These are phyloP conservation scores for Hyphopichia fennica DNA, from an alignment of 1,139 yeast species.

Conservation along the genomic window DNA sequence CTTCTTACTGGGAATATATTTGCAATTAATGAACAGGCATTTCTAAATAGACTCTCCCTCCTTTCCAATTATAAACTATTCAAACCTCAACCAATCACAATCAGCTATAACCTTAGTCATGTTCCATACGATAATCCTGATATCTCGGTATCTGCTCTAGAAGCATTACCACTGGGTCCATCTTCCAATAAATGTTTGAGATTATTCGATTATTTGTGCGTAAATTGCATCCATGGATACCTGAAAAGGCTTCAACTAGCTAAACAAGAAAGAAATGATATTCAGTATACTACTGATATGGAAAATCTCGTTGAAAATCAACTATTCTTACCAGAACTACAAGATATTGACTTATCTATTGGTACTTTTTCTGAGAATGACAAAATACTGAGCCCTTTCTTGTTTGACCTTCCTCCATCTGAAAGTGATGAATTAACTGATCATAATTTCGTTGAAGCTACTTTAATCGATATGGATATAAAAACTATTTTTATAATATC, in stretches of 20 bases:
- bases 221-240: constrained; percentile 48
- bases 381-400: constrained; percentile 5
- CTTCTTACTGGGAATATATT: constrained; percentile 46
- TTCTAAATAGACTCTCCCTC: constrained; percentile 42
- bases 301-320: constrained; percentile 5
- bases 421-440: constrained; percentile 10
- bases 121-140: constrained; percentile 44
- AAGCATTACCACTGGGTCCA: constrained; percentile 29
- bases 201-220: constrained; percentile 34
- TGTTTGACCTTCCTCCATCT: constrained; percentile 17
- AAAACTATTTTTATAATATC: constrained; percentile 28
- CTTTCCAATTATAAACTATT: constrained; percentile 42
- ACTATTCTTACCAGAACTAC: constrained; percentile 4
- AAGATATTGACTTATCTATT: constrained; percentile 1
- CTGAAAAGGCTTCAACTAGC: constrained; percentile 47
- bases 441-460: constrained; percentile 27
- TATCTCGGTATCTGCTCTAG: constrained; percentile 25
- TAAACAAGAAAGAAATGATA: constrained; percentile 25
- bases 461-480: constrained; percentile 46
- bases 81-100: constrained; percentile 27
- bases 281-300: constrained; percentile 5
- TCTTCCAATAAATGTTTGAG: constrained; percentile 34
- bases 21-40: constrained; percentile 49
- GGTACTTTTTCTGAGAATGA: not conserved
- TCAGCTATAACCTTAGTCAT: constrained; percentile 39